Conservation (phyloP, 148 eudicot species). For the Cornus florida region DNA sequence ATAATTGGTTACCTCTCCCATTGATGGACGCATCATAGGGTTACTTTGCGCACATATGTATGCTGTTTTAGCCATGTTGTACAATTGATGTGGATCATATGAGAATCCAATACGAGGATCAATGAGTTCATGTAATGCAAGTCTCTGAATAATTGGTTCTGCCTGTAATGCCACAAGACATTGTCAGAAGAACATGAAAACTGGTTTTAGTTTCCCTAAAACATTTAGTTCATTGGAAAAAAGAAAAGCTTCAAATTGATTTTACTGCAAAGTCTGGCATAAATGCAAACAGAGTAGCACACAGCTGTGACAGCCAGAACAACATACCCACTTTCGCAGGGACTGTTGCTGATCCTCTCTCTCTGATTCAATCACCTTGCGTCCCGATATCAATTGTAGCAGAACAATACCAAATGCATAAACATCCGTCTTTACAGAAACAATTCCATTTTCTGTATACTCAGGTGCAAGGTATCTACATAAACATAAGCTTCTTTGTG, state of each 20-base stretch:
- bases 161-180: conserved; percentile 29
- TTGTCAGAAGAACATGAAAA: no score
- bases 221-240: background rate
- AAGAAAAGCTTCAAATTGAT: background rate
- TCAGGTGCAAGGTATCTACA: conserved; percentile 51
- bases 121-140: conserved; percentile 38
- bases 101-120: conserved; percentile 47
- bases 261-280: background rate
- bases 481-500: background rate
- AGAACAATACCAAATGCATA: conserved; percentile 46
- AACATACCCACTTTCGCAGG: conserved; percentile 42
- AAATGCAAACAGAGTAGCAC: no score
- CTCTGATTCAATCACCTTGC: conserved; percentile 25
- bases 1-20: conserved; percentile 34
- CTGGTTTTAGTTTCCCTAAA: background rate
- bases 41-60: conserved; percentile 41
- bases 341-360: conserved; percentile 31
- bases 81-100: conserved; percentile 34
- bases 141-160: conserved; percentile 39
- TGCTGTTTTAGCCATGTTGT: conserved; percentile 49
- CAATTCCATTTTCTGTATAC: conserved; percentile 42
- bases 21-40: conserved; percentile 47
- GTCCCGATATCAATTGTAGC: conserved; percentile 48
- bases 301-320: background rate
- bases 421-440: conserved; percentile 41